These are phyloP conservation scores for Glycine soja DNA, from an alignment of 306 rosid genomes.

Conservation along the genomic window DNA sequence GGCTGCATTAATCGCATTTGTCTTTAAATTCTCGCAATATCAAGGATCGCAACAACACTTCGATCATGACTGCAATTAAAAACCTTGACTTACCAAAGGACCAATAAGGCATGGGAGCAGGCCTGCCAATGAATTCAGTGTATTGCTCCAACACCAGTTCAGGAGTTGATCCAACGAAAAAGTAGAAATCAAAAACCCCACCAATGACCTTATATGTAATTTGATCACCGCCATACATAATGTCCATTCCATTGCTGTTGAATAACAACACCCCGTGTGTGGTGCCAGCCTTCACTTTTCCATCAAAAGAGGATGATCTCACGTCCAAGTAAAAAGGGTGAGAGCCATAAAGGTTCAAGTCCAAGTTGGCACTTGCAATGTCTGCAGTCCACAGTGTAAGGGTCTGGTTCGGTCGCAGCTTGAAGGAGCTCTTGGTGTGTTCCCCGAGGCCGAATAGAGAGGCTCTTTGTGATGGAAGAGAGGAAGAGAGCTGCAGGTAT, in stretches of 20 bases:
- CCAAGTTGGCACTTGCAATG: slow-evolving; percentile 50
- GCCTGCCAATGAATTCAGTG: slow-evolving; percentile 81
- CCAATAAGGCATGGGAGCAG: slow-evolving; percentile 88
- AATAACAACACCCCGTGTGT: slow-evolving; percentile 80
- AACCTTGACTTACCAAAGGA: slow-evolving; percentile 72
- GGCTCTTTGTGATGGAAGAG: slow-evolving; percentile 61
- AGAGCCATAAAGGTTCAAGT: slow-evolving; percentile 80
- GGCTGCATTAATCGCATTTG: background rate
- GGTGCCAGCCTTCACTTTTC: slow-evolving; percentile 55
- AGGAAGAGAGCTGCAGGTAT: slow-evolving; percentile 74
- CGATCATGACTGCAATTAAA: background rate
- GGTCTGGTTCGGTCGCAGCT: slow-evolving; percentile 56
- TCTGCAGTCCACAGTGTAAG: slow-evolving; percentile 77
- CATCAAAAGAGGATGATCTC: slow-evolving; percentile 58
- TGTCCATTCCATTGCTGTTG: slow-evolving; percentile 88
- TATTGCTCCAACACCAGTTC: slow-evolving; percentile 77
- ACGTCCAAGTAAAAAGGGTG: slow-evolving; percentile 90
- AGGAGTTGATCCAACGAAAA: slow-evolving; percentile 79
- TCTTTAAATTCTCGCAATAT: background rate
- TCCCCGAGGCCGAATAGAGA: slow-evolving; percentile 80
- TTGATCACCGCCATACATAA: slow-evolving; percentile 64
- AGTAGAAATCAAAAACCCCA: slow-evolving; percentile 74
- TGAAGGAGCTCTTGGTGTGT: slow-evolving; percentile 72
- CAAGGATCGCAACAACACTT: background rate
- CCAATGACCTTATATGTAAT: slow-evolving; percentile 78